A percentile compares a stretch with the other conserved stretches of the same genome.
These are phyloP conservation scores for Actinomortierella ambigua DNA, from an alignment of 371 early-diverging fungal genomes.

Conservation along the genomic window DNA sequence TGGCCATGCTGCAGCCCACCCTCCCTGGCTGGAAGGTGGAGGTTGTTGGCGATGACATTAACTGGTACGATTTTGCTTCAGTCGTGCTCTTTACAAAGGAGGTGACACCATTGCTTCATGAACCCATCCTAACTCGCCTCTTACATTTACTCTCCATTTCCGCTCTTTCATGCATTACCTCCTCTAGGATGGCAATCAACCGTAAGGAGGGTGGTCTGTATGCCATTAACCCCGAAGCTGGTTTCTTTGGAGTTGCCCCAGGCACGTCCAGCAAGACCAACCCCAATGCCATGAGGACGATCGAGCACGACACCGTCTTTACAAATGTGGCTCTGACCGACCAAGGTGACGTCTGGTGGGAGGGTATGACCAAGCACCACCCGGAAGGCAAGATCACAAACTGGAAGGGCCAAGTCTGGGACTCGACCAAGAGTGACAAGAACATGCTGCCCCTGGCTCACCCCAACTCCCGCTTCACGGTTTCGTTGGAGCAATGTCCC, in stretches of 20 bases:
- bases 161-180: too few species aligned
- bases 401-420: slow-evolving; percentile 50
- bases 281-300: slow-evolving; percentile 50
- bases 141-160: too few species aligned
- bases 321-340: slow-evolving; percentile 53
- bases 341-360: slow-evolving; percentile 56
- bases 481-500: slow-evolving; percentile 44
- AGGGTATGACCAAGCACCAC: slow-evolving; percentile 49
- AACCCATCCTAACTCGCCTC: too few species aligned
- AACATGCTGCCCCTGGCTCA: slow-evolving; percentile 40
- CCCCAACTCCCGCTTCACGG: slow-evolving; percentile 53
- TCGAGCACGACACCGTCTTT: slow-evolving; percentile 45
- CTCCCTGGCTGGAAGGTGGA: slow-evolving; percentile 56
- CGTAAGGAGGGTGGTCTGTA: slow-evolving; percentile 48
- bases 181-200: slow-evolving; percentile 49
- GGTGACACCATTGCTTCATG: too few species aligned
- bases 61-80: slow-evolving; percentile 28
- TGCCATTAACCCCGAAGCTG: slow-evolving; percentile 56
- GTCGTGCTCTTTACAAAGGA: too few species aligned
- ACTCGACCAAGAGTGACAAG: slow-evolving; percentile 35
- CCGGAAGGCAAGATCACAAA: slow-evolving; percentile 46
- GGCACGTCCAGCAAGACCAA: slow-evolving; percentile 52
- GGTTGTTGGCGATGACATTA: slow-evolving; percentile 50
- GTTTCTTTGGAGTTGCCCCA: slow-evolving; percentile 57
- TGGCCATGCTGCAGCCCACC: slow-evolving; percentile 51